phyloP scores from a whole-genome alignment of 2,329 filamentous ascomycete species.

The Beauveria caledonica region DNA sequence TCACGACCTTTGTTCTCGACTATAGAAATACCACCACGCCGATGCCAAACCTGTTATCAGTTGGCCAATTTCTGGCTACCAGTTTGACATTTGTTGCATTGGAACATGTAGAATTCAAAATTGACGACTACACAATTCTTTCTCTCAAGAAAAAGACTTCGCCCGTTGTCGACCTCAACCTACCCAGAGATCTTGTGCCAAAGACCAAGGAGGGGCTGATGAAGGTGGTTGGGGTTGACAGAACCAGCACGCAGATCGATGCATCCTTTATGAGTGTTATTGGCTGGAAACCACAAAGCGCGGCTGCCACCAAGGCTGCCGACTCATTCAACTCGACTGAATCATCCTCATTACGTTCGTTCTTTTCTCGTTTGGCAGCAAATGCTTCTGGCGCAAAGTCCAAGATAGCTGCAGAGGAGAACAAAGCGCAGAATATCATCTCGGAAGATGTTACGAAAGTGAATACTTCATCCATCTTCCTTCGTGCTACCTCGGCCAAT shows the following conservation, averaged over 20 bases:
- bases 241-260: constrained; percentile 86
- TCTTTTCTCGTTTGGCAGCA: constrained; percentile 71
- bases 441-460: constrained; percentile 63
- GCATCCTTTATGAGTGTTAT: constrained; percentile 82
- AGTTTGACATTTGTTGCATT: constrained; percentile 93
- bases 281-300: constrained; percentile 63
- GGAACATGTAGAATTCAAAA: constrained; percentile 77
- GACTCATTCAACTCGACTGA: constrained; percentile 43
- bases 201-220: constrained; percentile 82
- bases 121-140: constrained; percentile 79
- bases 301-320: constrained; percentile 31
- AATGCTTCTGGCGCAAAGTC: constrained; percentile 43
- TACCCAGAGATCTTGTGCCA: constrained; percentile 73
- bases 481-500: constrained; percentile 77
- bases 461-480: constrained; percentile 73
- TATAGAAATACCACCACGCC: constrained; percentile 85
- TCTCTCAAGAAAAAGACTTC: constrained; percentile 78
- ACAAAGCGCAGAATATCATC: constrained; percentile 51
- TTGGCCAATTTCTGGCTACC: constrained; percentile 88
- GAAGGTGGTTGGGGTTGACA: constrained; percentile 72
- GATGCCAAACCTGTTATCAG: constrained; percentile 73
- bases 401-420: constrained; percentile 55
- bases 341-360: constrained; percentile 60
- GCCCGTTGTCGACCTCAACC: constrained; percentile 59
- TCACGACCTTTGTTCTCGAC: constrained; percentile 91